Percentiles rank a stretch among this genome's conserved stretches.
Evolutionary conservation across 2,329 filamentous ascomycete genomes (phyloP).

Genomic region (Epichloe glyceriae): DNA sequence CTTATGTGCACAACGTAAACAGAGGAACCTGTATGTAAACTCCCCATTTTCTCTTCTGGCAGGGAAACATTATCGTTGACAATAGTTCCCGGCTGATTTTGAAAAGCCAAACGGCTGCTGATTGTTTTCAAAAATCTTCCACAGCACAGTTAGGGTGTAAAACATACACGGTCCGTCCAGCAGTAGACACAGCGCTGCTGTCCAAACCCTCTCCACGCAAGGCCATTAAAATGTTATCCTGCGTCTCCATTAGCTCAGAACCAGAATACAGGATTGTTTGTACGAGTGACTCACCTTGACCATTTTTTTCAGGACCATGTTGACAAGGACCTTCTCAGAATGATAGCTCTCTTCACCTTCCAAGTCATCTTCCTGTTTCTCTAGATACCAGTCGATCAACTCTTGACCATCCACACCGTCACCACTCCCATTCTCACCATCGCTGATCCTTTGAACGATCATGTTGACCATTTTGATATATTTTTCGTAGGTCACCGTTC

Average conservation of each 20-base stretch:
- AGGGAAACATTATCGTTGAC: not conserved
- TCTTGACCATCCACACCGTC: conserved; percentile 79
- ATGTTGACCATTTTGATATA: conserved; percentile 84
- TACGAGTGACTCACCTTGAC: conserved; percentile 58
- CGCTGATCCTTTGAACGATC: conserved; percentile 69
- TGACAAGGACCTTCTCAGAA: conserved; percentile 56
- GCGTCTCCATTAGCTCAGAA: conserved; percentile 22
- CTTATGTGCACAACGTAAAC: not conserved
- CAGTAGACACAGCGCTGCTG: conserved; percentile 29
- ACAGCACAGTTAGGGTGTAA: conserved; percentile 88
- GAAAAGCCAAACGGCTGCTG: not conserved
- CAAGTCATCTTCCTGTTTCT: conserved; percentile 77
- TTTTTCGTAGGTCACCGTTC: conserved; percentile 89
- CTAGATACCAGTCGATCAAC: conserved; percentile 79
- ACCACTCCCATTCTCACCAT: conserved; percentile 62
- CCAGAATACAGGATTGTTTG: not conserved
- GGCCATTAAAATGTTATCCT: conserved; percentile 82
- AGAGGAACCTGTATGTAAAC: no score
- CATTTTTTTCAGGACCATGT: conserved; percentile 88
- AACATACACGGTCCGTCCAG: conserved; percentile 55
- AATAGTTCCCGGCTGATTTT: not conserved
- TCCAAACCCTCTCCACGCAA: conserved; percentile 51
- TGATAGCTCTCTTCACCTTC: conserved; percentile 71
- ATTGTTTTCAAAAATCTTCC: conserved; percentile 39
- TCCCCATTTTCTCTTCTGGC: no score